Percentiles rank a stretch among this genome's conserved stretches.
These are phyloP conservation scores for Eucalyptus sideroxylon DNA, from an alignment of 345 rosid species.

Conservation along the genomic window DNA sequence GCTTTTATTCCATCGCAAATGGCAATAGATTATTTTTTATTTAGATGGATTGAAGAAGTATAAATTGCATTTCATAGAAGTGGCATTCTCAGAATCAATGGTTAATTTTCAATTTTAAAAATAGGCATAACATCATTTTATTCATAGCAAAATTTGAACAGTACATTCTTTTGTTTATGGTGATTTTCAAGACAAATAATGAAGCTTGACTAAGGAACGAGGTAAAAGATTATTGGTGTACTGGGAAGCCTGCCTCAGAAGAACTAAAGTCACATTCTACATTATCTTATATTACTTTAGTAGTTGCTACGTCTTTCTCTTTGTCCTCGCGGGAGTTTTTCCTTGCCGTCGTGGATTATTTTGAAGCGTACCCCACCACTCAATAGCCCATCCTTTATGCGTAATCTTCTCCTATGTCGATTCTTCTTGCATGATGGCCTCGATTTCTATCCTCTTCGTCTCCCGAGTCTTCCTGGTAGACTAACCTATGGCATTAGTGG, in stretches of 20 bases:
- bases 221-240: background rate
- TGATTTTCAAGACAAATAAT: background rate
- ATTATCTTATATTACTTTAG: background rate
- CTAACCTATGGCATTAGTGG: background rate
- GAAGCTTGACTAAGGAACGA: background rate
- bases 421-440: background rate
- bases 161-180: background rate
- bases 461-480: background rate
- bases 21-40: background rate
- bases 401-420: background rate
- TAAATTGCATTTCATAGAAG: background rate
- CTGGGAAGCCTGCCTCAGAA: background rate
- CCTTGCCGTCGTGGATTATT: background rate
- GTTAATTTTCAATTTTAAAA: background rate
- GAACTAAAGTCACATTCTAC: background rate
- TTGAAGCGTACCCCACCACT: background rate
- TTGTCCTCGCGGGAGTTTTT: background rate
- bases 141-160: background rate
- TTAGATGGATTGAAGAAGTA: background rate
- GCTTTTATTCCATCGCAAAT: background rate
- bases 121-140: background rate
- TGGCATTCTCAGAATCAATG: background rate
- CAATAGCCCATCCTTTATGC: background rate
- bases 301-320: background rate
- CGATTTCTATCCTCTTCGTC: background rate